These are phyloP conservation scores for Pseudopithomyces maydicus DNA, from an alignment of 2,329 filamentous ascomycete species.

Conservation along the genomic window DNA sequence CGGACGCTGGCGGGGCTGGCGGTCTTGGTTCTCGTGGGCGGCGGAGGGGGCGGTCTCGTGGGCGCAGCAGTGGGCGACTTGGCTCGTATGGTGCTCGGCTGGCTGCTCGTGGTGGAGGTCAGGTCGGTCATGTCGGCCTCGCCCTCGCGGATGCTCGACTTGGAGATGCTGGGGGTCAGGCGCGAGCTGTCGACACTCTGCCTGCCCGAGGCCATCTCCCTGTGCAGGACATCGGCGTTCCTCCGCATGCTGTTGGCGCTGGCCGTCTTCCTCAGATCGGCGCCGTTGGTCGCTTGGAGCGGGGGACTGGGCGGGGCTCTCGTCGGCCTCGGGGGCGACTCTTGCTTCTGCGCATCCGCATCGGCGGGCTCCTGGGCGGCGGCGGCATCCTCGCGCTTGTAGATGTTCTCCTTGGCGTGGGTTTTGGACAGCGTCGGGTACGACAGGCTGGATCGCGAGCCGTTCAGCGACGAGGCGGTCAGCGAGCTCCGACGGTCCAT, in stretches of 20 bases:
- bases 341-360: constrained; percentile 41
- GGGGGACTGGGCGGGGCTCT: constrained; percentile 55
- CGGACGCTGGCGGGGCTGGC: constrained; percentile 28
- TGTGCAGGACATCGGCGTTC: constrained; percentile 40
- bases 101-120: constrained; percentile 48
- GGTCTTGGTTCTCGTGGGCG: constrained; percentile 26
- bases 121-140: constrained; percentile 48
- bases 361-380: constrained; percentile 48
- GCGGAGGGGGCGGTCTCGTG: neutral
- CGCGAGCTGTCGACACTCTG: constrained; percentile 49
- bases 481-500: constrained; percentile 49
- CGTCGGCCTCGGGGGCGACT: constrained; percentile 30
- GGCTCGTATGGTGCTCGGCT: constrained; percentile 46
- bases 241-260: constrained; percentile 52
- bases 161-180: constrained; percentile 46
- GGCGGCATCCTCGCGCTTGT: constrained; percentile 55
- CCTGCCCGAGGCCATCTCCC: constrained; percentile 46
- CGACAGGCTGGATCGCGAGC: constrained; percentile 57
- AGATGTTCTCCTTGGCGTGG: constrained; percentile 85
- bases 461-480: constrained; percentile 39
- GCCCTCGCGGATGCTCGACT: constrained; percentile 49
- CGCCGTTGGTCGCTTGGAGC: constrained; percentile 47
- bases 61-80: constrained; percentile 26
- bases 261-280: constrained; percentile 50
- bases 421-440: constrained; percentile 89